Conservation (phyloP, 2,329 filamentous ascomycete species). For the Penicillium italicum region DNA sequence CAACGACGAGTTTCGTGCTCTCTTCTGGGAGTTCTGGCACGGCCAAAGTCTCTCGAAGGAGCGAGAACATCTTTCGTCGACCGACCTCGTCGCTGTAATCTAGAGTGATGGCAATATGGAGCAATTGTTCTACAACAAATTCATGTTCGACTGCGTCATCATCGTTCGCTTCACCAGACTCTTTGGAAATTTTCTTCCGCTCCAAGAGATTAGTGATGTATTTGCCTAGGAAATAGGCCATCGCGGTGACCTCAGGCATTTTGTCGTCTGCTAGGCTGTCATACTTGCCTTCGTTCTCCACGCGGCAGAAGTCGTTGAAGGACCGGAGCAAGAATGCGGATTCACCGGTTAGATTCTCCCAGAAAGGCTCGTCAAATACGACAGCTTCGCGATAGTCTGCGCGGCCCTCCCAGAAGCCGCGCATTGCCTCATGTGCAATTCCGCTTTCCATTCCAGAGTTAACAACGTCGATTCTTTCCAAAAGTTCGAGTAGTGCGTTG, state of each 20-base stretch:
- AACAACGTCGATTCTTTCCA: slow-evolving; percentile 90
- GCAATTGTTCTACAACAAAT: slow-evolving; percentile 91
- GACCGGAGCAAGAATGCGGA: slow-evolving; percentile 86
- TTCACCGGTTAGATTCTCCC: slow-evolving; percentile 61
- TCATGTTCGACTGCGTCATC: slow-evolving; percentile 86
- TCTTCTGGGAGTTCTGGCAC: slow-evolving; percentile 87
- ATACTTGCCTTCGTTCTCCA: slow-evolving; percentile 68
- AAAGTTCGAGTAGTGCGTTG: slow-evolving; percentile 80
- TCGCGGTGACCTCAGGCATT: slow-evolving; percentile 86
- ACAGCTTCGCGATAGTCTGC: slow-evolving; percentile 54
- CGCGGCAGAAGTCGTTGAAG: slow-evolving; percentile 89
- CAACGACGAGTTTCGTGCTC: slow-evolving; percentile 80
- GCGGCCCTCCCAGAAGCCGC: slow-evolving; percentile 89
- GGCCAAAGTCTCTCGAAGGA: slow-evolving; percentile 80
- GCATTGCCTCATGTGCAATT: slow-evolving; percentile 90
- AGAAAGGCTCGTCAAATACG: slow-evolving; percentile 45
- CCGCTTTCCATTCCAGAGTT: slow-evolving; percentile 87
- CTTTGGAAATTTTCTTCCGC: slow-evolving; percentile 36
- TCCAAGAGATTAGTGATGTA: slow-evolving; percentile 60
- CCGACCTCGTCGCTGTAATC: slow-evolving; percentile 99
- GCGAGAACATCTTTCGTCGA: slow-evolving; percentile 88
- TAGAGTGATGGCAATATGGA: slow-evolving; percentile 85
- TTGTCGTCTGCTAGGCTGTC: slow-evolving; percentile 82
- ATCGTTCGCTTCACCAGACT: slow-evolving; percentile 62
- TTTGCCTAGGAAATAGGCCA: slow-evolving; percentile 80